These are phyloP conservation scores for Celoporthe dispersa DNA, from an alignment of 2,329 filamentous ascomycete species.

Conservation along the genomic window DNA sequence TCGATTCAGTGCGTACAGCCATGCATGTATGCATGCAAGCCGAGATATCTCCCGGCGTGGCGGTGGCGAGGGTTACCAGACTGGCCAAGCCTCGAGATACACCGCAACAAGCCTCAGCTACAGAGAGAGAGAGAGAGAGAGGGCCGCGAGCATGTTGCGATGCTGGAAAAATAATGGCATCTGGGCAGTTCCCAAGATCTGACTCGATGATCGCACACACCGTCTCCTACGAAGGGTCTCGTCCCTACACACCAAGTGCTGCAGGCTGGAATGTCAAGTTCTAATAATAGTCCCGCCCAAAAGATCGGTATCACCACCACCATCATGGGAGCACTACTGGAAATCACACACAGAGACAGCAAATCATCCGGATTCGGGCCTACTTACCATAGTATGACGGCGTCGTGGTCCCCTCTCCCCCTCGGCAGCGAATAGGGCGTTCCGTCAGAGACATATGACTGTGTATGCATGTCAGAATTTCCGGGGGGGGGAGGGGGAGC, in stretches of 20 bases:
- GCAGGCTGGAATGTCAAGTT: neutral
- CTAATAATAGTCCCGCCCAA: neutral
- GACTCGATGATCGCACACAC: neutral
- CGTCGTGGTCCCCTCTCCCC: neutral
- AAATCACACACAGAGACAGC: neutral
- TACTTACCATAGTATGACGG: neutral
- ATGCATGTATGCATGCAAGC: neutral
- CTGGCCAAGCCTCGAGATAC: neutral
- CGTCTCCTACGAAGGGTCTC: neutral
- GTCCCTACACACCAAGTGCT: neutral
- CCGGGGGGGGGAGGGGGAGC: neutral
- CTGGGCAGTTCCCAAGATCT: neutral
- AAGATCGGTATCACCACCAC: neutral
- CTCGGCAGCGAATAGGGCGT: constrained; percentile 19
- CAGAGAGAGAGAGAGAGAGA: no score
- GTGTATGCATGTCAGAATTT: neutral
- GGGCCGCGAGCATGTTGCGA: neutral
- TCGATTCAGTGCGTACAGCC: neutral
- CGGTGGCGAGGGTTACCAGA: neutral
- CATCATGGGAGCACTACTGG: neutral
- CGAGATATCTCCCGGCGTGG: neutral
- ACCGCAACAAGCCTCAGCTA: neutral
- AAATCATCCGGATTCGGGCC: constrained; percentile 9
- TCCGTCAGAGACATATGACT: neutral
- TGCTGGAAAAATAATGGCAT: neutral